Conservation (phyloP, 2,329 filamentous ascomycete genomes). For the Trichoderma sp. region DNA sequence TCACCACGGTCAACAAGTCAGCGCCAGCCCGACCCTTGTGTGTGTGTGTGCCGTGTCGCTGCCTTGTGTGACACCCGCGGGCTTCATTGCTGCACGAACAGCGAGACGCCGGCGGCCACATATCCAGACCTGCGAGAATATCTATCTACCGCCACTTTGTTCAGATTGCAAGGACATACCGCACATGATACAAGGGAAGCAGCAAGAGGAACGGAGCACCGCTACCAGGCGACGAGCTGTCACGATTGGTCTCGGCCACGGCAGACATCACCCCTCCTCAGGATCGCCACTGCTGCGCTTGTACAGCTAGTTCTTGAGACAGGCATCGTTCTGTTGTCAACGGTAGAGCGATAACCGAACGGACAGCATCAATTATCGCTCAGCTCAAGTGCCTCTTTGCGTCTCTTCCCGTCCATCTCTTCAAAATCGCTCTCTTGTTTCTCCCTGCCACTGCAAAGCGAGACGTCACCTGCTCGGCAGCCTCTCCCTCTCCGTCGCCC, state of each 20-base stretch:
- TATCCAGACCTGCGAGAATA: conserved; percentile 11
- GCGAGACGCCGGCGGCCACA: conserved; percentile 23
- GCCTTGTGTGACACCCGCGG: conserved; percentile 22
- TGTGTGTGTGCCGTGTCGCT: conserved; percentile 24
- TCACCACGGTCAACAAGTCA: conserved; percentile 28
- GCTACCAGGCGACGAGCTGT: background rate
- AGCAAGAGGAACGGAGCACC: background rate
- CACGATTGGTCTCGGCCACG: background rate
- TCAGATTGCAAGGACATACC: background rate
- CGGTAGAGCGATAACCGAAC: background rate
- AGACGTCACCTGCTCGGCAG: conserved; percentile 14
- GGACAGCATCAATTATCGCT: conserved; percentile 14
- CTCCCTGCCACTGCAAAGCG: background rate
- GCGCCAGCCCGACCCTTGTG: conserved; percentile 21
- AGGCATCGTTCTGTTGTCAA: background rate
- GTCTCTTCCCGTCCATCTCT: background rate
- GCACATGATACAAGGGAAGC: too few relatives aligned
- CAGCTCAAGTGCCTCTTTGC: background rate
- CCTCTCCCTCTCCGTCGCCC: background rate
- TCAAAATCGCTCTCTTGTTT: background rate
- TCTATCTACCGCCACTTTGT: background rate
- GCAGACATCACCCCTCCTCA: background rate
- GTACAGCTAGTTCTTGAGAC: too few relatives aligned
- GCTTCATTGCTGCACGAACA: conserved; percentile 26
- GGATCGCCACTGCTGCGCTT: too few relatives aligned